Percentiles rank a stretch among this genome's conserved stretches.
Conservation (phyloP, 768 basidiomycete genomes). For the Mycena amicta region DNA sequence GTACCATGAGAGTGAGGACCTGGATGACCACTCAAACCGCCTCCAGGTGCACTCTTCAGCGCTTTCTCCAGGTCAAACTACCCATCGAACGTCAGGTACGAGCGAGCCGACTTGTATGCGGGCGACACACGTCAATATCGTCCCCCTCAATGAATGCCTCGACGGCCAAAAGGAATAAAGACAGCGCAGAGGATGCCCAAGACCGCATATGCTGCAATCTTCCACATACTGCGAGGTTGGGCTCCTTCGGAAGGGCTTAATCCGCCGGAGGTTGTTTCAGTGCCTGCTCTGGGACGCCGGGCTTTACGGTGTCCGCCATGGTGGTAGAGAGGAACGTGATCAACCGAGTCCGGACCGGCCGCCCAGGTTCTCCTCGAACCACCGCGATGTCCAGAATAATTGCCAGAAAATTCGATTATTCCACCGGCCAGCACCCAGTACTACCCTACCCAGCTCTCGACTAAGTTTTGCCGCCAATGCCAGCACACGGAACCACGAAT, state of each 20-base stretch:
- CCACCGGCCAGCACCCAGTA: no score
- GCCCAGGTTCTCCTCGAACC: background rate
- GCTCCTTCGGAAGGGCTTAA: background rate
- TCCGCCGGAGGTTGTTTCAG: background rate
- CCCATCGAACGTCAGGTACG: background rate
- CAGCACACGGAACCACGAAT: no score
- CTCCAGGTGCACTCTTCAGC: slow-evolving; percentile 82
- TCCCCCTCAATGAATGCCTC: background rate
- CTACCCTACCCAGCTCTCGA: no score
- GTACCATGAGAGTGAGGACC: slow-evolving; percentile 83
- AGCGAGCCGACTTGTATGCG: background rate
- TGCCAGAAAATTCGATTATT: no score
- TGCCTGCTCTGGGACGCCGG: background rate
- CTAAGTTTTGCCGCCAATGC: no score
- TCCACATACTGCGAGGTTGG: background rate
- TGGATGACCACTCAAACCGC: slow-evolving; percentile 94
- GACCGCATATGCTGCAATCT: background rate
- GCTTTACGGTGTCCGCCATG: background rate
- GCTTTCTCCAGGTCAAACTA: slow-evolving; percentile 83
- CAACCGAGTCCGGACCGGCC: background rate
- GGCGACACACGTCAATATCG: background rate
- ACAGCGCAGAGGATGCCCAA: background rate
- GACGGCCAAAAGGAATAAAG: background rate
- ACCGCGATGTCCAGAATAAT: background rate
- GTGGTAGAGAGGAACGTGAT: background rate